These are phyloP conservation scores for Saturnispora dispora DNA, from an alignment of 805 yeast species.

Conservation along the genomic window DNA sequence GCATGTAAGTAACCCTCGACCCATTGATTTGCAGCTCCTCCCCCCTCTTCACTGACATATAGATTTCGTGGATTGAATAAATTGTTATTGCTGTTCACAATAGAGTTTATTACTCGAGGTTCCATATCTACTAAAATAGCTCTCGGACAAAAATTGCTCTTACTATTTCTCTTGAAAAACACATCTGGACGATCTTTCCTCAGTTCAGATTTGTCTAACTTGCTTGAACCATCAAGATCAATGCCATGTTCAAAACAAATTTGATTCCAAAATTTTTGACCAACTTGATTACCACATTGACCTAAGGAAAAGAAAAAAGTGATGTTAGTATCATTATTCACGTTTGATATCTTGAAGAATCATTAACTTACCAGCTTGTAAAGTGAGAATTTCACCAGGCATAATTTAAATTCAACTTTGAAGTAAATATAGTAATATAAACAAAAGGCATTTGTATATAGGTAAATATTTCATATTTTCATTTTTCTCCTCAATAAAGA, in stretches of 20 bases:
- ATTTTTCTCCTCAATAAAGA: not conserved
- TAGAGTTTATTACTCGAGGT: slow-evolving; percentile 74
- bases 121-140: slow-evolving; percentile 81
- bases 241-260: slow-evolving; percentile 83
- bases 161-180: slow-evolving; percentile 68
- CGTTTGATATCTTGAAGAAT: not conserved
- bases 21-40: slow-evolving; percentile 97
- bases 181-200: slow-evolving; percentile 71
- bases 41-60: slow-evolving; percentile 70
- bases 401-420: slow-evolving; percentile 15
- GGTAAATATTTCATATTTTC: not conserved
- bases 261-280: slow-evolving; percentile 87
- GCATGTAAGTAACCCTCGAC: slow-evolving; percentile 82
- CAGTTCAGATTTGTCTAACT: not conserved
- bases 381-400: slow-evolving; percentile 60
- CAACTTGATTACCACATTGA: slow-evolving; percentile 96
- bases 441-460: not conserved
- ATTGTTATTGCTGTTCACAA: slow-evolving; percentile 24
- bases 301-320: slow-evolving; percentile 31
- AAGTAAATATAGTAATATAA: not conserved
- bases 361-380: slow-evolving; percentile 44
- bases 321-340: slow-evolving; percentile 8
- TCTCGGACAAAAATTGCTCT: slow-evolving; percentile 75
- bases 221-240: slow-evolving; percentile 5
- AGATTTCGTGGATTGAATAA: slow-evolving; percentile 79